phyloP scores from a whole-genome alignment of 2,329 filamentous ascomycete genomes.

The Neurospora sp. region DNA sequence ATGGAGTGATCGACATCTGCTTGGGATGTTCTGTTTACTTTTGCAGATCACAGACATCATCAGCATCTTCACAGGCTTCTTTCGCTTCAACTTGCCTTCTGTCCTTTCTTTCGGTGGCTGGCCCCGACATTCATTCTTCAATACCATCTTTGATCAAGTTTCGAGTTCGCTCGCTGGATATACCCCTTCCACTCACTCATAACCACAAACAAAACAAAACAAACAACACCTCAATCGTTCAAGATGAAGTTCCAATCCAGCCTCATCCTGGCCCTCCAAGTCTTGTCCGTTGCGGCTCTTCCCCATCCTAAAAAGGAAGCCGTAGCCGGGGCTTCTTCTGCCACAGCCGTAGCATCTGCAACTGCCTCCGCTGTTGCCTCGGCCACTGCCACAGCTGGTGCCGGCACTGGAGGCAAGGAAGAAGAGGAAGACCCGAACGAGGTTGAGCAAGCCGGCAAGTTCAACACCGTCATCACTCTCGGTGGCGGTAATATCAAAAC shows the following conservation, averaged over 20 bases:
- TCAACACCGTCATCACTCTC: slow-evolving; percentile 21
- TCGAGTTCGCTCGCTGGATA: slow-evolving; percentile 1
- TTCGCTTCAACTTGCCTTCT: not conserved
- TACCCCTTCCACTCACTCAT: not conserved
- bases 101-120: slow-evolving; percentile 1
- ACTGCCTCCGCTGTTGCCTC: not conserved
- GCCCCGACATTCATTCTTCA: not conserved
- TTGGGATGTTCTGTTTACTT: not conserved
- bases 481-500: slow-evolving; percentile 24
- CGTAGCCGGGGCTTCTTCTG: not conserved
- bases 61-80: not conserved
- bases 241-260: slow-evolving; percentile 15
- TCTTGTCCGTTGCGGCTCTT: slow-evolving; percentile 13
- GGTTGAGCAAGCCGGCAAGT: slow-evolving; percentile 22
- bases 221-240: not conserved
- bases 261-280: slow-evolving; percentile 15
- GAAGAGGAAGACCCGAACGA: slow-evolving; percentile 20
- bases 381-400: slow-evolving; percentile 2
- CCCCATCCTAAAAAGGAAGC: slow-evolving; percentile 4
- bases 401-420: slow-evolving; percentile 1
- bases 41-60: not conserved
- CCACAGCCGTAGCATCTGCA: not conserved
- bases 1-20: not conserved
- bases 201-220: not conserved
- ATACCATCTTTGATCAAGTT: not conserved